phyloP scores from a whole-genome alignment of 108 stramenopile species.

The Cyclotella cryptica region DNA sequence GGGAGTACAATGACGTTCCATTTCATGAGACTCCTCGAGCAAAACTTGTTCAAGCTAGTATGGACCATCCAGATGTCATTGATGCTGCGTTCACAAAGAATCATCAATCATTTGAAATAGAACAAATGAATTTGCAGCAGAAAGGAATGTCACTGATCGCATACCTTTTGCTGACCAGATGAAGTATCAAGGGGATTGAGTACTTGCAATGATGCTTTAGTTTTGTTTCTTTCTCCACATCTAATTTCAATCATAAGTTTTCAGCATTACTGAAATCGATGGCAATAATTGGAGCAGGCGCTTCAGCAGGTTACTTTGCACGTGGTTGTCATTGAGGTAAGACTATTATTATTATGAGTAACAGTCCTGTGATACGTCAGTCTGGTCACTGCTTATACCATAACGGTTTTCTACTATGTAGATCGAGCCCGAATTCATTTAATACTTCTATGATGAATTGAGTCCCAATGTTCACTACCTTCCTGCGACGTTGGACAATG shows the following conservation, averaged over 20 bases:
- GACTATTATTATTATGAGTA: too few relatives aligned
- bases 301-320: constrained; percentile 36
- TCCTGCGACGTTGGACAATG: constrained; percentile 34
- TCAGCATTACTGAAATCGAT: constrained; percentile 48
- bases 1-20: constrained; percentile 4
- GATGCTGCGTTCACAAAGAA: constrained; percentile 36
- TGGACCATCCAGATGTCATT: constrained; percentile 25
- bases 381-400: too few relatives aligned
- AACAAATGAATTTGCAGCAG: constrained; percentile 1
- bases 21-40: constrained; percentile 28
- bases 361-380: too few relatives aligned
- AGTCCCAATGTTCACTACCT: constrained; percentile 42
- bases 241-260: not conserved
- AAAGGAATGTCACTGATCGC: constrained; percentile 7
- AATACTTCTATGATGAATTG: constrained; percentile 43
- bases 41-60: constrained; percentile 20
- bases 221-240: not conserved
- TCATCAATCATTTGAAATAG: constrained; percentile 4
- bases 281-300: constrained; percentile 43
- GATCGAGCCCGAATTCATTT: constrained; percentile 43
- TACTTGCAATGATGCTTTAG: not conserved
- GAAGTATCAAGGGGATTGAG: constrained; percentile 34
- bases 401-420: too few relatives aligned
- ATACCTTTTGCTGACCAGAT: constrained; percentile 40
- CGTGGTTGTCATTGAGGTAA: constrained; percentile 37